Percentiles rank a stretch among this genome's conserved stretches.
Evolutionary conservation across 768 basidiomycete species (phyloP).

Genomic region (Brasilioporus rufonigricans): DNA sequence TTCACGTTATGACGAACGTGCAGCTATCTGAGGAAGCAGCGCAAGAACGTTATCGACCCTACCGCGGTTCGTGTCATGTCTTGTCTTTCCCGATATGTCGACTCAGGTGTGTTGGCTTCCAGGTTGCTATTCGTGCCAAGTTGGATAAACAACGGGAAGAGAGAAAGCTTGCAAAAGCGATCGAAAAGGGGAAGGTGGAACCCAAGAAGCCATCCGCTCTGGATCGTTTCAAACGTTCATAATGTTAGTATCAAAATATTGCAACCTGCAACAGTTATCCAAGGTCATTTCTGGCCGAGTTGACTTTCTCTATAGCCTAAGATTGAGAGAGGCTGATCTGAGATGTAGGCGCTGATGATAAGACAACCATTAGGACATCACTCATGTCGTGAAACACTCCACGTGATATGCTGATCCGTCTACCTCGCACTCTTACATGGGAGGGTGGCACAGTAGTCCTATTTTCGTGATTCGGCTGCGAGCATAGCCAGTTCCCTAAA

Average conservation of each 20-base stretch:
- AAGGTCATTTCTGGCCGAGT: background rate
- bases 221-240: conserved; percentile 34
- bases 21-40: conserved; percentile 80
- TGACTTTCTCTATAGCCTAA: no score
- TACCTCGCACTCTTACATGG: no score
- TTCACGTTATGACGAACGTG: background rate
- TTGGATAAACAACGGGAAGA: conserved; percentile 57
- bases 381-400: no score
- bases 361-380: background rate
- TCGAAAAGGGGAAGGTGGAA: conserved; percentile 32
- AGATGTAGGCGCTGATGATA: background rate
- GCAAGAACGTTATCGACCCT: conserved; percentile 94
- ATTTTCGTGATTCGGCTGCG: background rate
- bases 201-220: conserved; percentile 34
- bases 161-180: conserved; percentile 33
- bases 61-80: conserved; percentile 47
- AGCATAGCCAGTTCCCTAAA: conserved; percentile 47
- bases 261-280: background rate
- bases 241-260: background rate
- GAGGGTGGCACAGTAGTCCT: no score
- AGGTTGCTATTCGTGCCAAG: conserved; percentile 67
- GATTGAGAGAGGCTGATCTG: no score
- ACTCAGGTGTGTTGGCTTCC: background rate
- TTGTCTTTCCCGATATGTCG: background rate
- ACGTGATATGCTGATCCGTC: no score